These are phyloP conservation scores for Eurotiales sp. DNA, from an alignment of 2,329 filamentous ascomycete genomes.

Conservation along the genomic window DNA sequence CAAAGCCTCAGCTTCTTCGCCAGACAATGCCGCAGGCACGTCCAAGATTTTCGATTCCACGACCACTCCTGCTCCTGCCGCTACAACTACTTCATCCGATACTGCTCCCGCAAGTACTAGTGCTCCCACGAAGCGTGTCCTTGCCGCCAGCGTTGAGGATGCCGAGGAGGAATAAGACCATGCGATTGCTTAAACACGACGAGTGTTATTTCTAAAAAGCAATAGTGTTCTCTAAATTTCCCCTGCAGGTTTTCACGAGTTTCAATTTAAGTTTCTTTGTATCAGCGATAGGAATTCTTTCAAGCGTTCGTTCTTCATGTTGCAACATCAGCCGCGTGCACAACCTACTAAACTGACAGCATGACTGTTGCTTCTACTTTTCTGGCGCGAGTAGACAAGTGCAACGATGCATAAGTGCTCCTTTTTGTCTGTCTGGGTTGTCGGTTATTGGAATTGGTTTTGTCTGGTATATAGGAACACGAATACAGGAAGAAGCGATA, in stretches of 20 bases:
- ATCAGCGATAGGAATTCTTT: conserved; percentile 1
- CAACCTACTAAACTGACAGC: neutral
- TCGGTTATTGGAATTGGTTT: too few relatives aligned
- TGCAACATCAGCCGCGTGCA: neutral
- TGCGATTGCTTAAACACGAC: neutral
- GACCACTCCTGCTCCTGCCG: conserved; percentile 34
- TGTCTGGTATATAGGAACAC: too few relatives aligned
- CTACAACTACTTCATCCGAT: conserved; percentile 25
- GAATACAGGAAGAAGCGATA: too few relatives aligned
- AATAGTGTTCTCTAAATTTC: neutral
- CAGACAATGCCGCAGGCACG: conserved; percentile 16
- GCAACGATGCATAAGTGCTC: too few relatives aligned
- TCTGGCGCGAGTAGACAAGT: too few relatives aligned
- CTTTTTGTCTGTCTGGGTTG: too few relatives aligned
- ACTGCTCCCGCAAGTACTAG: conserved; percentile 17
- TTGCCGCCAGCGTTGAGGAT: conserved; percentile 46
- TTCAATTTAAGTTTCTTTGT: neutral
- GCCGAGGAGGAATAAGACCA: conserved; percentile 33
- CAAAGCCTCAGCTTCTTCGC: neutral
- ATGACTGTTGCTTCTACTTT: too few relatives aligned
- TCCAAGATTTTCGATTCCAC: conserved; percentile 22
- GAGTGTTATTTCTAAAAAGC: neutral
- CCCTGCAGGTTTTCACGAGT: neutral
- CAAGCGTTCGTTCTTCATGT: conserved; percentile 4
- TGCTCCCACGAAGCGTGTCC: conserved; percentile 30